Percentiles rank a stretch among this genome's conserved stretches.
phyloP scores from a whole-genome alignment of 2,329 filamentous ascomycete genomes.

The Hymenoscyphus repandus region DNA sequence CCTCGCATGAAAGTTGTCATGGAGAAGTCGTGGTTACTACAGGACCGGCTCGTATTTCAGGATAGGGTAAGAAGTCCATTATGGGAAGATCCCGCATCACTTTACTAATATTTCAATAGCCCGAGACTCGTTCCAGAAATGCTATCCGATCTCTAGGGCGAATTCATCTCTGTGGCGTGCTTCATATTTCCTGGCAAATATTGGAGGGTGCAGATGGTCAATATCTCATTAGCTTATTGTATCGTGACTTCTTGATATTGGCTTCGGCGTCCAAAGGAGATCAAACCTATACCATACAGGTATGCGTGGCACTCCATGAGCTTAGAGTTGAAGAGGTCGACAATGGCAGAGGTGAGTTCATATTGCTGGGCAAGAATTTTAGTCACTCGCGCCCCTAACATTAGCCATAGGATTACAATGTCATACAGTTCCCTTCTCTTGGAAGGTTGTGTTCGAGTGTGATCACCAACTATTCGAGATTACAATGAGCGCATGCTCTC shows the following conservation, averaged over 20 bases:
- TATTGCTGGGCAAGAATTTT: background rate
- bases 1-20: constrained; percentile 62
- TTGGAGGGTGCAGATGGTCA: constrained; percentile 62
- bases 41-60: constrained; percentile 73
- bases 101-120: constrained; percentile 15
- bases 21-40: constrained; percentile 78
- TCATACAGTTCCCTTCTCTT: constrained; percentile 78
- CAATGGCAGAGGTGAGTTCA: constrained; percentile 61
- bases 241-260: constrained; percentile 72
- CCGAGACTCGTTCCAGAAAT: constrained; percentile 50
- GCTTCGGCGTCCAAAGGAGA: constrained; percentile 62
- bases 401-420: constrained; percentile 68
- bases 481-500: constrained; percentile 79
- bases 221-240: constrained; percentile 84
- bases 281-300: constrained; percentile 66
- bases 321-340: constrained; percentile 66
- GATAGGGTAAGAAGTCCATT: constrained; percentile 52
- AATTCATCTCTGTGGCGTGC: constrained; percentile 72
- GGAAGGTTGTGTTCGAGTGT: constrained; percentile 84
- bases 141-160: constrained; percentile 78
- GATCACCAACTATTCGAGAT: constrained; percentile 75
- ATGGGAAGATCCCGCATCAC: background rate
- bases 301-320: constrained; percentile 64
- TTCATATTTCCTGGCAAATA: constrained; percentile 79
- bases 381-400: background rate